phyloP scores from a whole-genome alignment of 2,329 filamentous ascomycete species.

The Zymoseptoria pseudotritici region DNA sequence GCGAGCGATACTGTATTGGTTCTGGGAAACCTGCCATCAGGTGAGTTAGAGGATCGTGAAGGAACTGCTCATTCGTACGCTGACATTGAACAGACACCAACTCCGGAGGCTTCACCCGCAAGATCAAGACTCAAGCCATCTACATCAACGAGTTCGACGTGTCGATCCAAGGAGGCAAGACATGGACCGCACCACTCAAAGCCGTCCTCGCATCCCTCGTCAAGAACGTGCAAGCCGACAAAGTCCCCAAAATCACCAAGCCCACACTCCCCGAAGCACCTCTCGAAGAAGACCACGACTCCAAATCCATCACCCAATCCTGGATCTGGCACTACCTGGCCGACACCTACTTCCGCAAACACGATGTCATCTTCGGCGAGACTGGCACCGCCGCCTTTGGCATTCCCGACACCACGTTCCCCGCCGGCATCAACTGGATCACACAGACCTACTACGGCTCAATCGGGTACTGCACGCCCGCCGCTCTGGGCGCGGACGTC shows the following conservation, averaged over 20 bases:
- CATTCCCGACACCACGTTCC: slow-evolving; percentile 78
- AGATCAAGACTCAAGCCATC: slow-evolving; percentile 26
- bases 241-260: slow-evolving; percentile 21
- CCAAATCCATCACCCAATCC: slow-evolving; percentile 36
- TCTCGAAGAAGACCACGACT: slow-evolving; percentile 27
- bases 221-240: slow-evolving; percentile 14
- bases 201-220: slow-evolving; percentile 29
- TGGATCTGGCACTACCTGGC: slow-evolving; percentile 34
- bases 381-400: slow-evolving; percentile 86
- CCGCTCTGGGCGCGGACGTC: slow-evolving; percentile 62
- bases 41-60: slow-evolving; percentile 9
- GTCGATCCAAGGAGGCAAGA: slow-evolving; percentile 28
- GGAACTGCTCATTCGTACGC: not conserved
- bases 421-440: slow-evolving; percentile 66
- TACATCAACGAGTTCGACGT: slow-evolving; percentile 34
- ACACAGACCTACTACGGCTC: slow-evolving; percentile 69
- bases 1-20: slow-evolving; percentile 32
- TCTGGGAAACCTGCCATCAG: slow-evolving; percentile 34
- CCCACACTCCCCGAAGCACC: slow-evolving; percentile 25
- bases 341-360: slow-evolving; percentile 49
- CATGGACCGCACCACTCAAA: slow-evolving; percentile 32
- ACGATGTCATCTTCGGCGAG: slow-evolving; percentile 77
- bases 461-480: slow-evolving; percentile 58
- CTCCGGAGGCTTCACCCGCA: slow-evolving; percentile 35
- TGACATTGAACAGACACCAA: slow-evolving; percentile 27